Percentiles rank a stretch among this genome's conserved stretches.
These are phyloP conservation scores for Erysiphe pulchra DNA, from an alignment of 2,329 filamentous ascomycete genomes.

Conservation along the genomic window DNA sequence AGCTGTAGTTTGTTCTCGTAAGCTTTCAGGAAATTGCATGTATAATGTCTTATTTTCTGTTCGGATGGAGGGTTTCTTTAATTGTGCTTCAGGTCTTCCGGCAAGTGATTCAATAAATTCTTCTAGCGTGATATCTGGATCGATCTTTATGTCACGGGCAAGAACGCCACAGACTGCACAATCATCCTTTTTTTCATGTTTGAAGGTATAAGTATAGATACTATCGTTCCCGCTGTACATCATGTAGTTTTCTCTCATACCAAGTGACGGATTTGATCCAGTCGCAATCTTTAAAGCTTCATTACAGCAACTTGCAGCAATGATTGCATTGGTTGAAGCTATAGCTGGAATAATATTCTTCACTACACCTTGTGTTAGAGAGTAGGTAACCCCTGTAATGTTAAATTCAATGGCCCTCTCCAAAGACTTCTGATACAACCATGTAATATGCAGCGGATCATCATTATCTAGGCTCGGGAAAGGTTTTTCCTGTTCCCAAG, in stretches of 20 bases:
- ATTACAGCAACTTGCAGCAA: constrained; percentile 87
- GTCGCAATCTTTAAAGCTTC: constrained; percentile 91
- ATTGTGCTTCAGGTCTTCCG: constrained; percentile 62
- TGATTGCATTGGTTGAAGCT: constrained; percentile 88
- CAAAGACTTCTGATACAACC: constrained; percentile 73
- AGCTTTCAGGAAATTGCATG: constrained; percentile 56
- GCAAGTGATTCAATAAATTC: constrained; percentile 71
- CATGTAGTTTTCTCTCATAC: constrained; percentile 77
- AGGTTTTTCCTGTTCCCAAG: constrained; percentile 71
- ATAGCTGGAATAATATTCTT: constrained; percentile 99
- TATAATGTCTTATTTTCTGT: constrained; percentile 67
- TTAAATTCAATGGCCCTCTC: constrained; percentile 65
- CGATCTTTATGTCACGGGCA: constrained; percentile 47
- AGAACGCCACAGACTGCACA: constrained; percentile 82
- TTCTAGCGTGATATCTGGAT: constrained; percentile 45
- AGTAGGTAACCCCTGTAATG: constrained; percentile 81
- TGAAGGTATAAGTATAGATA: constrained; percentile 94
- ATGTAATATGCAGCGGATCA: constrained; percentile 89
- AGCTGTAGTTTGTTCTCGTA: constrained; percentile 62
- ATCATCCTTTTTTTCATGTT: constrained; percentile 79
- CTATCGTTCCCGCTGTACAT: constrained; percentile 95
- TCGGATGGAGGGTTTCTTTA: constrained; percentile 79
- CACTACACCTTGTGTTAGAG: constrained; percentile 86
- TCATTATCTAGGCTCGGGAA: constrained; percentile 81
- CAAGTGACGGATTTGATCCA: constrained; percentile 53